These are phyloP conservation scores for Moesziomyces antarcticus DNA, from an alignment of 1,284 basidiomycete genomes.

Conservation along the genomic window DNA sequence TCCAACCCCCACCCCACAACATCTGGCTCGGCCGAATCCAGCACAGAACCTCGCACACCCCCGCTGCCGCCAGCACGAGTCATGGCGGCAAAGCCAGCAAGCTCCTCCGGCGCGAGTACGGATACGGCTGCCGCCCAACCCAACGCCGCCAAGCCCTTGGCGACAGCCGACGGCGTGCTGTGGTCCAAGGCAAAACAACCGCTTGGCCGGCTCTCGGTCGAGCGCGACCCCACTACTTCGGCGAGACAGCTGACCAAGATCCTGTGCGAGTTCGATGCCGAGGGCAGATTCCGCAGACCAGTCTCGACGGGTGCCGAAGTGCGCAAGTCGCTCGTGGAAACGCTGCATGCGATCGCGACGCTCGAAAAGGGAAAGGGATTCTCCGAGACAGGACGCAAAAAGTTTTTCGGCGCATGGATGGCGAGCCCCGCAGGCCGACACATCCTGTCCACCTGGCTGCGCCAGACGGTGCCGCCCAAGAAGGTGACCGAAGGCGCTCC, in stretches of 20 bases:
- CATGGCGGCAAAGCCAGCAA: conserved; percentile 14
- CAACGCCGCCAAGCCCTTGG: background rate
- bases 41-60: conserved; percentile 32
- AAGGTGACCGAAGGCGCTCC: conserved; percentile 21
- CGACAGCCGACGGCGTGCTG: conserved; percentile 3
- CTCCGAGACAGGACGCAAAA: conserved; percentile 20
- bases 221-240: conserved; percentile 16
- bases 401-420: conserved; percentile 27
- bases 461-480: conserved; percentile 35
- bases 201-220: conserved; percentile 21
- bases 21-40: background rate
- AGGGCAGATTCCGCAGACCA: conserved; percentile 22
- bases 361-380: conserved; percentile 39
- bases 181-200: conserved; percentile 16
- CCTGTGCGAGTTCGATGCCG: conserved; percentile 25
- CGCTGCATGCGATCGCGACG: conserved; percentile 22
- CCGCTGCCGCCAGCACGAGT: conserved; percentile 30
- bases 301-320: conserved; percentile 19
- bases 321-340: conserved; percentile 25
- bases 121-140: conserved; percentile 1
- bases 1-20: background rate
- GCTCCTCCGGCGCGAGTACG: background rate
- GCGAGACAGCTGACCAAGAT: conserved; percentile 21
- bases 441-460: conserved; percentile 33
- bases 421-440: conserved; percentile 29